Conservation (phyloP, 2,329 filamentous ascomycete genomes). For the Colletotrichum zoysiae region DNA sequence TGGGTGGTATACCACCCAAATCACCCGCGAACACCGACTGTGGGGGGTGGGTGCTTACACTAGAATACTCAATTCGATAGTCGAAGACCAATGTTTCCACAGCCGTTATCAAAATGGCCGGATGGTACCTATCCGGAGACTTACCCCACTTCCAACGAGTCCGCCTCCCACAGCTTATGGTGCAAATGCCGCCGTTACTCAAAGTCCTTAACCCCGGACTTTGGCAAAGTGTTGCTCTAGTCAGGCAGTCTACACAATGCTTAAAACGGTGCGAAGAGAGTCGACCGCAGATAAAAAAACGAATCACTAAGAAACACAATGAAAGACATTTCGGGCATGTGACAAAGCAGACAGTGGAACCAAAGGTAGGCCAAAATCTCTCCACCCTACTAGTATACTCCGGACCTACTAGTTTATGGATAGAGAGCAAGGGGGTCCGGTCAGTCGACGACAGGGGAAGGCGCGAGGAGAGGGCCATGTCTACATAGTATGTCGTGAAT, state of each 20-base stretch:
- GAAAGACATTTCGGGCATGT: not conserved
- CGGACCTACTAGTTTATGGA: too few relatives aligned
- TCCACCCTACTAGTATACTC: not conserved
- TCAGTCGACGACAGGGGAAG: not conserved
- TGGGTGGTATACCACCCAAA: too few relatives aligned
- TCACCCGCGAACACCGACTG: not conserved
- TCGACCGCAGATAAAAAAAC: not conserved
- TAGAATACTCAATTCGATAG: constrained; percentile 2
- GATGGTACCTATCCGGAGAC: not conserved
- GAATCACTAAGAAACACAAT: not conserved
- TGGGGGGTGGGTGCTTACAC: too few relatives aligned
- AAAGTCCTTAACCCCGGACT: not conserved
- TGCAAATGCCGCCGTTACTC: not conserved
- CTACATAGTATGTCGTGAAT: not conserved
- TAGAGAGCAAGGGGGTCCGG: not conserved
- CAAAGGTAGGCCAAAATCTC: constrained; percentile 6
- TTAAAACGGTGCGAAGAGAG: not conserved
- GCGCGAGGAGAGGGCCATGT: not conserved
- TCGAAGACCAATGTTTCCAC: too few relatives aligned
- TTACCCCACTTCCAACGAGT: not conserved
- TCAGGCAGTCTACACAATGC: too few relatives aligned
- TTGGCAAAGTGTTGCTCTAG: not conserved
- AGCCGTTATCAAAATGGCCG: not conserved
- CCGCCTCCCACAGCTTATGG: not conserved
- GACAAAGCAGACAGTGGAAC: constrained; percentile 13